Base-by-base conservation (phyloP, 257 asterid genomes). In the Fraxinus excelsior region DNA sequence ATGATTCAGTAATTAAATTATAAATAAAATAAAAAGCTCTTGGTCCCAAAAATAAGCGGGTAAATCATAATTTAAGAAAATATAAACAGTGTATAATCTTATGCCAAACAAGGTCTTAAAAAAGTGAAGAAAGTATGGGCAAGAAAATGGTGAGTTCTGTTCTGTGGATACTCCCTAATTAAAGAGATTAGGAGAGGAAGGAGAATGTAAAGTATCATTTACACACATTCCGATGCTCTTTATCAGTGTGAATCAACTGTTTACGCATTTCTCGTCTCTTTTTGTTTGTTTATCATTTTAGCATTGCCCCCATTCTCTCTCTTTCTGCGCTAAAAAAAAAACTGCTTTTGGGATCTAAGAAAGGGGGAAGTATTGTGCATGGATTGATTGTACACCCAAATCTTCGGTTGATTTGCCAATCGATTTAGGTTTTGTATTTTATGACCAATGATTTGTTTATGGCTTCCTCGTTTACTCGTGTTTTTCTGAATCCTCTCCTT, bases 171-270 rank as follows among this genome's bases (percentile, higher is more conserved):
- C 49, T 67, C 67, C 25, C 25, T 4, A 56, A 42, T 75, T n/a
- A 75, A 76, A 68, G 62, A 79, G 79, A 35, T 77, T 80, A 73
- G 78, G 44, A 74, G 74, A 42, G 67, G 74, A 68, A 82, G 31
- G 70, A 49, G 72, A 60, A 80, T 60, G 80, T 64, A 65, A 86
- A 76, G 81, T 58, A 85, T 79, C 84, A 75, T 74, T 72, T 26
- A 49, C 96, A 80, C 94, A 74, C 79, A 80, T 81, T 74, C 74
- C 91, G 18, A 87, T 74, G 89, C 83, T 46, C 38, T 58, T 29
- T 38, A 62, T 51, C 31, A 23, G 74, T 60, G 71, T 74, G 71
- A 53, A 58, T 71, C 71, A 34, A 74, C 86, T 78, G 83, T 81
- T 78, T 81, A 31, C 78, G n/a, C 34, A 74, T 66, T 67, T 77